Conservation (phyloP, 1,284 basidiomycete genomes). For the Trichosporon sp. region DNA sequence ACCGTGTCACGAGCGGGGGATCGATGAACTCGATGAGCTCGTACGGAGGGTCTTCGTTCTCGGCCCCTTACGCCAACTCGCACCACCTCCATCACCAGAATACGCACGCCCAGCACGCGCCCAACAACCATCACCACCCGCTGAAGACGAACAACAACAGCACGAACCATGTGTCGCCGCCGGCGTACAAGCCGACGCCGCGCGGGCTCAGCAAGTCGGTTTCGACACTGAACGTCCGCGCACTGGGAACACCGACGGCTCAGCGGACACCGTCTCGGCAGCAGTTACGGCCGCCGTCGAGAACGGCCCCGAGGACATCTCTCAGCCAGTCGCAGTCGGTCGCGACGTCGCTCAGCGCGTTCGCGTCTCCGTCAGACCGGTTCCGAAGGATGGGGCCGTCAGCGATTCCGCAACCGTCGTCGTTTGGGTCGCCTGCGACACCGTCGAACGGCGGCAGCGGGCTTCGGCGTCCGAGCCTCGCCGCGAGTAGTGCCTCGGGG, state of each 20-base stretch:
- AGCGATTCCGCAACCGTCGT: not conserved
- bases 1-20: conserved; percentile 11
- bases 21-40: conserved; percentile 6
- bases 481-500: not conserved
- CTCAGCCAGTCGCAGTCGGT: conserved; percentile 10
- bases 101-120: not conserved
- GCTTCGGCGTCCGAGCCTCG: not conserved
- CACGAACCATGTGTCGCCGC: not conserved
- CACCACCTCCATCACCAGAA: not conserved
- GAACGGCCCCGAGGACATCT: not conserved
- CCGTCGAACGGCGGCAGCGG: not conserved
- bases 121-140: not conserved
- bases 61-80: not conserved
- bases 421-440: not conserved
- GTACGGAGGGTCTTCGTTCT: not conserved
- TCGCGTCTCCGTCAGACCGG: not conserved
- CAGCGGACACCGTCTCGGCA: not conserved
- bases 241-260: not conserved
- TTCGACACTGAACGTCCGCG: not conserved
- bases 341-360: not conserved
- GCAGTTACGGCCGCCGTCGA: not conserved
- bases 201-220: not conserved
- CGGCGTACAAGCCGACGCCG: not conserved
- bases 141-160: not conserved
- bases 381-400: not conserved